Conservation (phyloP, 257 asterid genomes). For the Vinca minor region DNA sequence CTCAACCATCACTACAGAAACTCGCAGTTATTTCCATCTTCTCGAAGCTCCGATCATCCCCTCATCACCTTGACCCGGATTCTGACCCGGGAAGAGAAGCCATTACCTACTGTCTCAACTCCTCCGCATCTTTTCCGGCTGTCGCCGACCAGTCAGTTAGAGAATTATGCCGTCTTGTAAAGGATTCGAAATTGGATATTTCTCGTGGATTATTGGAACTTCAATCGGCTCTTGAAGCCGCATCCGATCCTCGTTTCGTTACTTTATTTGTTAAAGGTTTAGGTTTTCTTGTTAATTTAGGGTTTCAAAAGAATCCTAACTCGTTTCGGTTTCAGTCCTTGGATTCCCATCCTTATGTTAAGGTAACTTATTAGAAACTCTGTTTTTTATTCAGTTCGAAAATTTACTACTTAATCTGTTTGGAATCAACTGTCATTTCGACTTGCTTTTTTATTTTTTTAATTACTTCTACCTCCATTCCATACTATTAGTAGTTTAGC, state of each 20-base stretch:
- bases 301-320: conserved; percentile 38
- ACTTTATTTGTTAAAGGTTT: conserved; percentile 51
- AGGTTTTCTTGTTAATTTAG: conserved; percentile 62
- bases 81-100: conserved; percentile 62
- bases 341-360: conserved; percentile 75
- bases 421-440: too few relatives aligned
- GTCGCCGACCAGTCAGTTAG: conserved; percentile 77
- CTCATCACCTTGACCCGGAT: conserved; percentile 32
- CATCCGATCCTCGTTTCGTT: conserved; percentile 36
- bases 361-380: conserved; percentile 11
- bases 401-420: background rate
- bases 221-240: conserved; percentile 81
- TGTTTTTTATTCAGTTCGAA: background rate
- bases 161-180: conserved; percentile 78
- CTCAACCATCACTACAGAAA: conserved; percentile 81
- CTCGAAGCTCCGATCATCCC: conserved; percentile 61
- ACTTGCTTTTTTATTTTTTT: too few relatives aligned
- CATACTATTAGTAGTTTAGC: too few relatives aligned
- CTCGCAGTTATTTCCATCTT: conserved; percentile 72
- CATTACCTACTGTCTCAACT: conserved; percentile 61
- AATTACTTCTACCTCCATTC: too few relatives aligned
- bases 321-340: conserved; percentile 45
- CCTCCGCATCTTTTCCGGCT: conserved; percentile 55
- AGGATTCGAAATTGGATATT: conserved; percentile 60
- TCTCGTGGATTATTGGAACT: conserved; percentile 64